Base-by-base conservation (phyloP, 441 rosid species). In the Pelargonium australe region DNA sequence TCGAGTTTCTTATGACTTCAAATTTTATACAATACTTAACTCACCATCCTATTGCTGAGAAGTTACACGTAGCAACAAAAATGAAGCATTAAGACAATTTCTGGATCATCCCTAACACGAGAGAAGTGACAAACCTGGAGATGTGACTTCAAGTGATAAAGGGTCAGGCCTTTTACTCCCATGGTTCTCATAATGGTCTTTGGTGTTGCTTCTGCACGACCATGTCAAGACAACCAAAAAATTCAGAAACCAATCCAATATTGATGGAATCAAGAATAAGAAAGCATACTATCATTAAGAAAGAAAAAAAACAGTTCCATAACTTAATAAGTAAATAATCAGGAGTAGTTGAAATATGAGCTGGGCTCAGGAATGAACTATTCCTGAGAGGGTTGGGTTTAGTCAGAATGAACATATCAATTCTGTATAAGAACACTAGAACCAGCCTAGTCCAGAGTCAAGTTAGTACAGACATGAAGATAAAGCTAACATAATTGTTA, bases 121-220 rank as follows among this genome's bases (percentile, higher is more conserved):
- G 11, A 13, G 66, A 55, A 70, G 66, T 34, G 72, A 61, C 79
- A 78, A 68, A 92, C 98, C 98, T 92, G 98, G 78, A 92, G 88
- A 79, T 92, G 96, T 70, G 98, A 92, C 76, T 92, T 92, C 67
- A 92, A 78, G 80, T 92, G 98, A 86, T 92, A 92, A 34, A 92
- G 91, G 28, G 98, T 92, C 45, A 92, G 96, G 69, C 98, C 95
- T 74, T 90, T 92, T 74, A 92, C 98, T 49, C 96, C 96, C 98
- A 92, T 92, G 4, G 89, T 88, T 78, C 96, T 87, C 98, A 92
- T 82, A 55, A 92, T 90, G 63, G 95, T 92, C 80, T 92, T 92
- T 0, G 97, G 97, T 17, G 98, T 92, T 77, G 98, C 98, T 85
- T 88, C 95, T 90, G 87, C 78, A 73, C 20, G 70, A 23, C 64